These are phyloP conservation scores for Ogataea nonfermentans DNA, from an alignment of 805 yeast species.

Conservation along the genomic window DNA sequence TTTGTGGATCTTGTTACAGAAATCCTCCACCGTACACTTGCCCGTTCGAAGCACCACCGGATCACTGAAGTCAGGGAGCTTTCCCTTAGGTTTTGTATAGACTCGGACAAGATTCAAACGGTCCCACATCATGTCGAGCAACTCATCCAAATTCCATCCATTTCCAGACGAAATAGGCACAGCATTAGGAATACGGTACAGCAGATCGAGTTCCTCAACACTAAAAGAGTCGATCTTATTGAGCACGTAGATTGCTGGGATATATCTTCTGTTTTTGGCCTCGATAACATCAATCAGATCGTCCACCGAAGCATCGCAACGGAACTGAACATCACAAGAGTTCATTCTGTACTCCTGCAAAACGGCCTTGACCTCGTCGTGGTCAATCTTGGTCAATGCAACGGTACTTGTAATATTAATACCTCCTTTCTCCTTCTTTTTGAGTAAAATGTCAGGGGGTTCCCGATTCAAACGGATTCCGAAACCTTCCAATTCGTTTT, in stretches of 20 bases:
- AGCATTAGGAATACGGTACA: slow-evolving; percentile 93
- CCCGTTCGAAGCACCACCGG: slow-evolving; percentile 89
- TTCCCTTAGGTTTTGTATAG: slow-evolving; percentile 96
- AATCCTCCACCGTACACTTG: slow-evolving; percentile 86
- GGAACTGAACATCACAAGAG: slow-evolving; percentile 92
- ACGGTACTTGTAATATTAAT: slow-evolving; percentile 90
- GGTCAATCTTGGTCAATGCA: slow-evolving; percentile 85
- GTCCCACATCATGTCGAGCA: slow-evolving; percentile 94
- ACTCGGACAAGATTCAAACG: slow-evolving; percentile 88
- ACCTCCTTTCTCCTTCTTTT: slow-evolving; percentile 96
- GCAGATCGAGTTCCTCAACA: slow-evolving; percentile 84
- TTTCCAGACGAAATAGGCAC: slow-evolving; percentile 95
- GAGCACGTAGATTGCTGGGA: slow-evolving; percentile 92
- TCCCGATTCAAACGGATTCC: slow-evolving; percentile 91
- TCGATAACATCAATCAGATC: slow-evolving; percentile 94
- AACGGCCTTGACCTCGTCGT: slow-evolving; percentile 93
- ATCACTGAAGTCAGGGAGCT: slow-evolving; percentile 87
- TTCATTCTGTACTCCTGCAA: slow-evolving; percentile 93
- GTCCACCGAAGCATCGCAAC: slow-evolving; percentile 98
- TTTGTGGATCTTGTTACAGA: slow-evolving; percentile 95
- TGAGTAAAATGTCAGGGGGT: slow-evolving; percentile 90
- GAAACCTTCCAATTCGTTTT: slow-evolving; percentile 93
- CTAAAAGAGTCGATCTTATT: slow-evolving; percentile 96
- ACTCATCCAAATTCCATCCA: slow-evolving; percentile 96
- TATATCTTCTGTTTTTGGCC: slow-evolving; percentile 84